Evolutionary conservation across 148 eudicot genomes (phyloP), one percentile per base, ranked within the genome.

Genomic region (Spergularia marina): DNA sequence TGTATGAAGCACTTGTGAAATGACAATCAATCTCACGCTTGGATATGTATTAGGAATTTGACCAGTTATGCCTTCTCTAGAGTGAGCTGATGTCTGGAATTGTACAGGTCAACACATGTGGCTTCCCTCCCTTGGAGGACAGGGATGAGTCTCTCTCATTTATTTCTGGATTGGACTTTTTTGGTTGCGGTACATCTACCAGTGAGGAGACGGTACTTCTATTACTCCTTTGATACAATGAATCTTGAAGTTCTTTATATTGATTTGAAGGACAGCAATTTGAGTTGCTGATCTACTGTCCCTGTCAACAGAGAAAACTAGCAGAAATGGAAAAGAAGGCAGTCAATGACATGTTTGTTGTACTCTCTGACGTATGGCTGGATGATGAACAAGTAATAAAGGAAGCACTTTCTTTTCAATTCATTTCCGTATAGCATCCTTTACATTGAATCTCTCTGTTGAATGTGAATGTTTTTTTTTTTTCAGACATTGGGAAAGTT

Each of bases 81-180:
- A 39, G 52, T 53, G 65, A 71, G 63, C 68, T 54, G 49, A 23
- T 73, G 55, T 4, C 57, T 65, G 61, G 65, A 67, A 66, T 47
- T 68, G 10, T 89, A 84, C 79, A 95, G 99, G 99, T 92, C 58
- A 89, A 84, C 80, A 92, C 99, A 65, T 95, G 96, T 88, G 99
- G 99, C 76, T 95, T 95, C 79, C 99, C 97, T 80, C 99, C 99
- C 20, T 23, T 92, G 81, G 99, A 95, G 83, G 91, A 95, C 76
- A 84, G 97, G 78, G 92, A 86, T 57, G 92, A 87, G 85, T 83
- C 92, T 72, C 77, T 84, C 16, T 72, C 89, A 69, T 85, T 85
- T 72, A 75, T 87, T 78, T 77, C 94, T 41, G 99, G 99, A 78
- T 72, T 89, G 57, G 94, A 95, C 82, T 92, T 87, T 76, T 95